Conservation (phyloP, 2,329 filamentous ascomycete species). For the Colletotrichum trifolii region DNA sequence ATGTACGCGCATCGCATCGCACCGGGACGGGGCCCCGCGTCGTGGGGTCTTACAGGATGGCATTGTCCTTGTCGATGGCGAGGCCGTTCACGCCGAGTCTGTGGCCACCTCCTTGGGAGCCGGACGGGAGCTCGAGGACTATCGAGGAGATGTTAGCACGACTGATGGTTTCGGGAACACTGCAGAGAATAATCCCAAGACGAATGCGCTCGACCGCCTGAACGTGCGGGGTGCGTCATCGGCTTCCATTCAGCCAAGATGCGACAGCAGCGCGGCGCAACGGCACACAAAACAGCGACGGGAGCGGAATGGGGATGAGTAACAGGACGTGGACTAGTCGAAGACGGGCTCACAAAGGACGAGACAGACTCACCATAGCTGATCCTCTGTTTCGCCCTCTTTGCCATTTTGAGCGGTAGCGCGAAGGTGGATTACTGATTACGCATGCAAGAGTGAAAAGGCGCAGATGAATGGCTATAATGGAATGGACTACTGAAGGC, state of each 20-base stretch:
- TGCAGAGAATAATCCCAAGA: background rate
- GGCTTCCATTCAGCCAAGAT: slow-evolving; percentile 7
- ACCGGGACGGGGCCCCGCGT: background rate
- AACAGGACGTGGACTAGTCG: background rate
- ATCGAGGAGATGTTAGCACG: slow-evolving; percentile 24
- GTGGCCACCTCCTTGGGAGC: slow-evolving; percentile 77
- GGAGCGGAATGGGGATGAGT: background rate
- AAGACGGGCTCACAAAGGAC: background rate
- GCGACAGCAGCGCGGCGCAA: slow-evolving; percentile 13
- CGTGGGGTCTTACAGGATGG: slow-evolving; percentile 77
- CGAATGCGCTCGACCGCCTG: slow-evolving; percentile 9
- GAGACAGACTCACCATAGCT: slow-evolving; percentile 68
- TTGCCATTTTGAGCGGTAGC: slow-evolving; percentile 62
- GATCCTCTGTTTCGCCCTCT: slow-evolving; percentile 76
- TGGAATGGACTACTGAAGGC: background rate
- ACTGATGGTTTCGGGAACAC: too few relatives aligned
- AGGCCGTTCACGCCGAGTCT: slow-evolving; percentile 95
- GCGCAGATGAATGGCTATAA: background rate
- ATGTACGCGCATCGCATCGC: slow-evolving; percentile 28
- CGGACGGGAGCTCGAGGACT: slow-evolving; percentile 70
- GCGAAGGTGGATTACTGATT: slow-evolving; percentile 29
- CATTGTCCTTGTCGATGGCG: slow-evolving; percentile 83
- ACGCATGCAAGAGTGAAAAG: slow-evolving; percentile 21
- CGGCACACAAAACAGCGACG: slow-evolving; percentile 15
- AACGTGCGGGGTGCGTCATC: slow-evolving; percentile 25